These are phyloP conservation scores for Pythium myriotylum DNA, from an alignment of 352 stramenopile species.

Conservation along the genomic window DNA sequence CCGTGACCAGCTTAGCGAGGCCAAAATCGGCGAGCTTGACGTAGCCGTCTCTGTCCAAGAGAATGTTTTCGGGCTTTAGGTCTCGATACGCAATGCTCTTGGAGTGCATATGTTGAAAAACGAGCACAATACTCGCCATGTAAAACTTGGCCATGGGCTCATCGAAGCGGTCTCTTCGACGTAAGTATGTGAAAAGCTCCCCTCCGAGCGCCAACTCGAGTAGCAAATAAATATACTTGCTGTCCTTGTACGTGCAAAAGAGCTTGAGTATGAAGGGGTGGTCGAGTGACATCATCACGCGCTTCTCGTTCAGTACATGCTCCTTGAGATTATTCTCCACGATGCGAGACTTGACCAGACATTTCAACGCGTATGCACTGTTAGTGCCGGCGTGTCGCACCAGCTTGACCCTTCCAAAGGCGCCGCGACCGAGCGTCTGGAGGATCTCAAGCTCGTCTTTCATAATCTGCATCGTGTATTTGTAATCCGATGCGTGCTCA, in stretches of 20 bases:
- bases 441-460: constrained; percentile 78
- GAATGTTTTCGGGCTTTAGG: constrained; percentile 79
- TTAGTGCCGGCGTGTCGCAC: constrained; percentile 71
- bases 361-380: constrained; percentile 90
- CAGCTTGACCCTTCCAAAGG: constrained; percentile 90
- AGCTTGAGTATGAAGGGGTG: constrained; percentile 94
- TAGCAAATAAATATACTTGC: constrained; percentile 90
- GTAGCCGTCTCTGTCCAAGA: constrained; percentile 75
- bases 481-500: constrained; percentile 51
- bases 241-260: constrained; percentile 89
- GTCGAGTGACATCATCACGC: constrained; percentile 85
- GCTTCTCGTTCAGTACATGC: constrained; percentile 92
- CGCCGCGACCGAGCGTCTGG: constrained; percentile 78
- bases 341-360: constrained; percentile 91
- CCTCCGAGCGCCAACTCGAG: constrained; percentile 92
- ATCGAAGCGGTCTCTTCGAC: constrained; percentile 70
- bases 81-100: constrained; percentile 91
- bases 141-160: constrained; percentile 85
- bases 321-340: constrained; percentile 91
- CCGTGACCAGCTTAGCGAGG: constrained; percentile 88
- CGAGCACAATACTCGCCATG: constrained; percentile 88
- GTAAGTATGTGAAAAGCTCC: constrained; percentile 93
- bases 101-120: constrained; percentile 90
- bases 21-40: constrained; percentile 89
- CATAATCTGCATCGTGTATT: constrained; percentile 75